A percentile compares a stretch with the other conserved stretches of the same genome.
Conservation (phyloP, 2,329 filamentous ascomycete species). For the Elsinoe arachidis region DNA sequence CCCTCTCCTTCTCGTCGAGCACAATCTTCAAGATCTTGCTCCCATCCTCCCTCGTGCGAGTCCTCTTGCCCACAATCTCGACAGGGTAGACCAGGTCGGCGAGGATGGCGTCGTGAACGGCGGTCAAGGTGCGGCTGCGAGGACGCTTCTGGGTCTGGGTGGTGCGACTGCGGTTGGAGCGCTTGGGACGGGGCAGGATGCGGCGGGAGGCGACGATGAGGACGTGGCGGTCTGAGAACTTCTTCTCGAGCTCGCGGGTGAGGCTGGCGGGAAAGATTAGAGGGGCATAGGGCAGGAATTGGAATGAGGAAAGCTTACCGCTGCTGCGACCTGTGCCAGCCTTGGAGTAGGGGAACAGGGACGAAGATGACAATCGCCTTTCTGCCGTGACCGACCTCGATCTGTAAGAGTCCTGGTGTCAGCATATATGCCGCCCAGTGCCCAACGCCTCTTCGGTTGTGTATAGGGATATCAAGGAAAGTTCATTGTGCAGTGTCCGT, state of each 20-base stretch:
- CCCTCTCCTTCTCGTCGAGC: constrained; percentile 99
- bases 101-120: constrained; percentile 98
- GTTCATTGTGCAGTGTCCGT: neutral
- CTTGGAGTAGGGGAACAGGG: constrained; percentile 94
- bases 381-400: constrained; percentile 99
- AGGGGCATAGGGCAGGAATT: neutral
- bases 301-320: constrained; percentile 57
- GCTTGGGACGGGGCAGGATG: constrained; percentile 97
- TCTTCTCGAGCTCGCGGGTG: constrained; percentile 99
- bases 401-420: constrained; percentile 60
- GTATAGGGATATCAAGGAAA: neutral
- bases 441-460: constrained; percentile 45
- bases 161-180: constrained; percentile 92
- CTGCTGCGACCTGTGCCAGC: constrained; percentile 99
- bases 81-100: constrained; percentile 98
- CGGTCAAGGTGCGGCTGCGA: constrained; percentile 92
- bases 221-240: constrained; percentile 99
- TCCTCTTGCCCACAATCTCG: constrained; percentile 98
- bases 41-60: constrained; percentile 97
- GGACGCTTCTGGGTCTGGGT: constrained; percentile 98
- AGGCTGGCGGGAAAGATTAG: constrained; percentile 50
- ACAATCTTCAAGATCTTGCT: constrained; percentile 98
- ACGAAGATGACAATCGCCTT: constrained; percentile 99
- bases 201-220: constrained; percentile 97
- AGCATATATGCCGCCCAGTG: constrained; percentile 46